phyloP scores from a whole-genome alignment of 2,329 filamentous ascomycete species.

The Penicillium sp. region DNA sequence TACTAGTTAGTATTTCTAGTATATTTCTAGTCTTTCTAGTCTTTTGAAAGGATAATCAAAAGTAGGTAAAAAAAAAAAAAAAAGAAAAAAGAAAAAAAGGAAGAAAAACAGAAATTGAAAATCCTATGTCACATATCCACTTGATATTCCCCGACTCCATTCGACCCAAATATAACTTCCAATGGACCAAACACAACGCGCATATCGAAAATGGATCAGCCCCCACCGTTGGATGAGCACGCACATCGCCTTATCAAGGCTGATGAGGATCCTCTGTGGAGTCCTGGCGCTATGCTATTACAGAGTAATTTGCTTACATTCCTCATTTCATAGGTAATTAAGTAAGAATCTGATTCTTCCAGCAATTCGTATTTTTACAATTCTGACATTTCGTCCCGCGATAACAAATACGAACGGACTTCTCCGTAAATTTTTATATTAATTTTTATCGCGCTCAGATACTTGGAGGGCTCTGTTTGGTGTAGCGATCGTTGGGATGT shows the following conservation, averaged over 20 bases:
- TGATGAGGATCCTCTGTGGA: conserved; percentile 11
- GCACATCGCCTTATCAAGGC: conserved; percentile 11
- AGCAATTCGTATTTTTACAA: neutral
- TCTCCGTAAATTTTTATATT: neutral
- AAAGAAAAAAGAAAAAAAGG: neutral
- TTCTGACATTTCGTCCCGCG: neutral
- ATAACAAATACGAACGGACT: neutral
- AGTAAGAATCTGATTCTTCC: no score
- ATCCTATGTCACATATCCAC: conserved; percentile 6
- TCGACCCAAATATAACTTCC: conserved; percentile 1
- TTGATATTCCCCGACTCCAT: conserved; percentile 17
- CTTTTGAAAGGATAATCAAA: neutral
- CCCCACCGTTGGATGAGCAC: conserved; percentile 6
- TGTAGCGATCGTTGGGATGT: conserved; percentile 4
- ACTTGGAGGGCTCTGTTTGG: neutral
- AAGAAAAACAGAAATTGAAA: no score
- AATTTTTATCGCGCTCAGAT: conserved; percentile 2
- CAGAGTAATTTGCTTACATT: neutral
- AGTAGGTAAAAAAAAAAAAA: neutral
- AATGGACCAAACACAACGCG: conserved; percentile 2
- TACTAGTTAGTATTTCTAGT: neutral
- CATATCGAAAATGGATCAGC: conserved; percentile 4
- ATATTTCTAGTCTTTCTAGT: neutral
- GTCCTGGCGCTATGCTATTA: neutral
- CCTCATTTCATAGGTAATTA: neutral